phyloP scores from a whole-genome alignment of 495 filamentous ascomycete species.

The Aspergillus baeticus region DNA sequence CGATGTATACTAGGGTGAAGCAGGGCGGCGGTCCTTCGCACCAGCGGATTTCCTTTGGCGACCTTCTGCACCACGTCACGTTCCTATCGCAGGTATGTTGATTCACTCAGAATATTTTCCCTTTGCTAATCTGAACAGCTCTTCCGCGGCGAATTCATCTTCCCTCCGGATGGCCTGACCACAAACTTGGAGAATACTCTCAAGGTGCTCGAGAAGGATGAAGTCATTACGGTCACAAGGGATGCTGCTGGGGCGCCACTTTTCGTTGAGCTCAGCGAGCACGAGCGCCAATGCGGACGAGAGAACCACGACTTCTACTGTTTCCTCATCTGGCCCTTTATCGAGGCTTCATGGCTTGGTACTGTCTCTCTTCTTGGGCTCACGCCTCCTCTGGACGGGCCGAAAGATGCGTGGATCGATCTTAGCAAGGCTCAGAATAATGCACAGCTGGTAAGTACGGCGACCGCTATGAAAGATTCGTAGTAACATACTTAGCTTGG shows the following conservation, averaged over 20 bases:
- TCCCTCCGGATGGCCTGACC: constrained; percentile 78
- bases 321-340: constrained; percentile 97
- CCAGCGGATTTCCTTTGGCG: constrained; percentile 73
- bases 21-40: constrained; percentile 77
- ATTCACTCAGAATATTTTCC: background rate
- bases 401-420: constrained; percentile 73
- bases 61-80: constrained; percentile 70
- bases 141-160: constrained; percentile 96
- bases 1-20: constrained; percentile 88
- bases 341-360: constrained; percentile 89
- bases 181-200: constrained; percentile 79
- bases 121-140: constrained; percentile 49
- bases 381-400: constrained; percentile 63
- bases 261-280: constrained; percentile 69
- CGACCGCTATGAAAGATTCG: background rate
- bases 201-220: constrained; percentile 70
- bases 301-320: constrained; percentile 99
- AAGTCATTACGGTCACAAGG: constrained; percentile 69
- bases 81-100: constrained; percentile 73
- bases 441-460: constrained; percentile 68
- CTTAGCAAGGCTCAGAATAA: constrained; percentile 74
- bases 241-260: constrained; percentile 53
- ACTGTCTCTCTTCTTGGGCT: constrained; percentile 83
- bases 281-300: constrained; percentile 72
- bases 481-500: constrained; percentile 58